phyloP scores from a whole-genome alignment of 1,139 yeast species.

The Blastobotrys buckinghamii region DNA sequence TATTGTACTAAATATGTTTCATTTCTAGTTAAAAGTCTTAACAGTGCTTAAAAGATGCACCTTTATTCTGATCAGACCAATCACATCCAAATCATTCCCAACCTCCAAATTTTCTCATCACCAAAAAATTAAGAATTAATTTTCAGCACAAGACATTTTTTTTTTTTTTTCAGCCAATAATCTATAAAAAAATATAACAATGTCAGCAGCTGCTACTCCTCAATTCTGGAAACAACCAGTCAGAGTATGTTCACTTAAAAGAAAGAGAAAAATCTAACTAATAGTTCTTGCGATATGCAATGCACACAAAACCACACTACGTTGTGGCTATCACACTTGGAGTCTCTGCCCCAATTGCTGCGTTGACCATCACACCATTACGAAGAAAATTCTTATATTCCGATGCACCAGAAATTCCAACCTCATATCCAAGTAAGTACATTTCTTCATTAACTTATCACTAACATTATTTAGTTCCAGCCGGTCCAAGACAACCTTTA shows the following conservation, averaged over 20 bases:
- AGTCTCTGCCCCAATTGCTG: conserved; percentile 58
- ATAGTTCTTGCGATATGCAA: conserved; percentile 74
- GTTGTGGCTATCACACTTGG: conserved; percentile 68
- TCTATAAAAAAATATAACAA: not conserved
- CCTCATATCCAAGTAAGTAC: conserved; percentile 50
- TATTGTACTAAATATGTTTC: no score
- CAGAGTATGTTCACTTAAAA: conserved; percentile 14
- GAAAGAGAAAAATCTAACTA: not conserved
- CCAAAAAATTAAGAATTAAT: not conserved
- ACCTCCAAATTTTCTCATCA: conserved; percentile 3
- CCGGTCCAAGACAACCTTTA: conserved; percentile 30
- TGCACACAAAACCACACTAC: conserved; percentile 74
- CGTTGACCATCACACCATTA: conserved; percentile 56
- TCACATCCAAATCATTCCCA: not conserved
- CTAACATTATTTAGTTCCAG: conserved; percentile 24
- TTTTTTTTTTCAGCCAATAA: not conserved
- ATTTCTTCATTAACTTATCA: not conserved
- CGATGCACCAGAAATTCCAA: conserved; percentile 66
- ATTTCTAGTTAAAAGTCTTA: no score
- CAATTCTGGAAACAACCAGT: conserved; percentile 24
- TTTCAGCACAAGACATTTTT: not conserved
- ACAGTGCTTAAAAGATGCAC: no score
- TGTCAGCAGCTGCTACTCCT: conserved; percentile 9
- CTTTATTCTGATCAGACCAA: no score
- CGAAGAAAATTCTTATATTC: conserved; percentile 64